A percentile compares a stretch with the other conserved stretches of the same genome.
phyloP scores from a whole-genome alignment of 148 eudicot genomes.

The Amaranthus palmeri region DNA sequence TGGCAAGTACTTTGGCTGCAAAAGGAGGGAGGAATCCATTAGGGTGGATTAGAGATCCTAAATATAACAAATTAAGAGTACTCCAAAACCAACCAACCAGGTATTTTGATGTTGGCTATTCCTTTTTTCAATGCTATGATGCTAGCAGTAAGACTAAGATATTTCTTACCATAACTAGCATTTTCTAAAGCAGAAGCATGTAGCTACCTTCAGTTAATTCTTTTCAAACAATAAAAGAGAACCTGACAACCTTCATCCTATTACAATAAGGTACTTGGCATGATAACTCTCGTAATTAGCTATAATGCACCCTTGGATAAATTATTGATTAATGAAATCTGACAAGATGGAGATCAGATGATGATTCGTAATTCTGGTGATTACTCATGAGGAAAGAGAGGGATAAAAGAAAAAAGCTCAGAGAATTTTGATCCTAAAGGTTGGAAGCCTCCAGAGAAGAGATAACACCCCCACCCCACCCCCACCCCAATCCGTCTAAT shows the following conservation, averaged over 20 bases:
- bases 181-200: not conserved
- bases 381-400: too few relatives aligned
- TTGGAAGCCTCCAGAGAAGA: too few relatives aligned
- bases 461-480: too few relatives aligned
- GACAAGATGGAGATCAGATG: too few relatives aligned
- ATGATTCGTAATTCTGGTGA: too few relatives aligned
- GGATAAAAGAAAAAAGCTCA: too few relatives aligned
- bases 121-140: not conserved
- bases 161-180: not conserved
- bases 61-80: not conserved
- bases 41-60: slow-evolving; percentile 1
- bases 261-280: too few relatives aligned
- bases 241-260: not conserved
- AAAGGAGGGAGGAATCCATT: slow-evolving; percentile 11
- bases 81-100: not conserved
- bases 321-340: too few relatives aligned
- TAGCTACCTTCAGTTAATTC: not conserved
- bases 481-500: too few relatives aligned
- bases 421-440: too few relatives aligned
- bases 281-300: not conserved
- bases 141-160: not conserved
- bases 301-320: not conserved
- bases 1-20: slow-evolving; percentile 95
- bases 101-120: not conserved
- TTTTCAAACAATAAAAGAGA: not conserved